These are phyloP conservation scores for Pugionium cornutum DNA, from an alignment of 345 rosid genomes.

Conservation along the genomic window DNA sequence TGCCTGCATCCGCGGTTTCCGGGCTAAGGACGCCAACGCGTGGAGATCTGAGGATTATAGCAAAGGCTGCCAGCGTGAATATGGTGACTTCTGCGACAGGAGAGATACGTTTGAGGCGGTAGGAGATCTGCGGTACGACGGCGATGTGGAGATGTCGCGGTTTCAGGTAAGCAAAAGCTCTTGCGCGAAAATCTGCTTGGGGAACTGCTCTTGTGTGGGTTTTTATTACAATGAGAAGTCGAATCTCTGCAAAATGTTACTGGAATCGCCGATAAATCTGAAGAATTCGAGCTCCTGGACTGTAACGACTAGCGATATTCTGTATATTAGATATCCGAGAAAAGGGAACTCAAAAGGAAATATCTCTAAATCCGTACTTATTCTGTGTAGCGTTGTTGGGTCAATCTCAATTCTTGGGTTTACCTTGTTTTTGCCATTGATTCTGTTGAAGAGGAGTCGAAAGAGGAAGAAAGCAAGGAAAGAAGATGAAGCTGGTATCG, in stretches of 20 bases:
- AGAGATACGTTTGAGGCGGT: conserved; percentile 30
- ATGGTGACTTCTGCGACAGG: conserved; percentile 42
- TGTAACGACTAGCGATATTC: conserved; percentile 39
- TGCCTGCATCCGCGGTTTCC: conserved; percentile 59
- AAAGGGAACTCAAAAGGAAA: conserved; percentile 41
- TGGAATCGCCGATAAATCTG: conserved; percentile 57
- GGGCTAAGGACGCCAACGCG: conserved; percentile 18
- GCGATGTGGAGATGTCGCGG: conserved; percentile 33
- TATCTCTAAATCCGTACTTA: conserved; percentile 43
- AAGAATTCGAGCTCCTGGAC: conserved; percentile 50
- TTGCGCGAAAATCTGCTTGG: conserved; percentile 56
- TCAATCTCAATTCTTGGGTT: conserved; percentile 48
- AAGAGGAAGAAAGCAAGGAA: conserved; percentile 44
- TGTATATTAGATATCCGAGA: conserved; percentile 56
- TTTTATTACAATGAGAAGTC: conserved; percentile 49
- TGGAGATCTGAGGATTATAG: conserved; percentile 40
- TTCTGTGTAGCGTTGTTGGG: conserved; percentile 57
- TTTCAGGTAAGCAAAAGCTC: conserved; percentile 46
- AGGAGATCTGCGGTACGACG: conserved; percentile 47
- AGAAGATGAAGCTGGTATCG: conserved; percentile 50
- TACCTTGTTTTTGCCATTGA: conserved; percentile 40
- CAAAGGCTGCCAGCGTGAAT: conserved; percentile 52
- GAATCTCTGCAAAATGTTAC: conserved; percentile 54
- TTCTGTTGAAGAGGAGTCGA: conserved; percentile 44
- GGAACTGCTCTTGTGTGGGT: conserved; percentile 70